Base-by-base conservation (phyloP, 2,329 filamentous ascomycete species). In the Scytalidium sp. region DNA sequence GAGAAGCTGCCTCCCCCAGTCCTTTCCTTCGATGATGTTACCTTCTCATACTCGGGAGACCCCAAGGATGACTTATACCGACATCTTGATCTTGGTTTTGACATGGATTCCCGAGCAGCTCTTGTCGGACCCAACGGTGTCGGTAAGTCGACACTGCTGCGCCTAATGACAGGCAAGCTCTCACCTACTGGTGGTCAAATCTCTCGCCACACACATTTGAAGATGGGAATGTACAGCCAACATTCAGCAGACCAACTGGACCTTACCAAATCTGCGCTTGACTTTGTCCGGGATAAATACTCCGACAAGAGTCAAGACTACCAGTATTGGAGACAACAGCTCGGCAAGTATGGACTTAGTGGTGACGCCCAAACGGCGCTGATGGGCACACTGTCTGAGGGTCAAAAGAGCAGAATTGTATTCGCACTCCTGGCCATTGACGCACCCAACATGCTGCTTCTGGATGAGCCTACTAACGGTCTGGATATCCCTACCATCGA, bases 381-480 rank as follows among this genome's bases (percentile, higher is more conserved):
- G 68, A 99, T 99, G 87, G 95, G 94, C 56, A 99, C 94, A 15
- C 79, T 99, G 60, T 97, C 94, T 55, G 94, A 99, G 69, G 94
- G 94, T 48, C 94, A 99, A 75, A 96, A 96, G 83, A 92, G 86
- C 66, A 88, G 95, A 81, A 97, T 99, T 66, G 94, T 99, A 40
- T 99, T 99, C 69, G 94, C 94, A 39, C 79, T 99, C 61, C 78
- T 99, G 58, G 94, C 94, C 58, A 97, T 99, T 59, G 94, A 99
- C 63, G 77, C 85, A 22, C 94, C 94, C 62, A 99, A 99, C 81
- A 99, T 99, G 94, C 75, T 99, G 62, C 74, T 99, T 61, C 84
- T 99, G 50, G 94, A 99, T 76, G 94, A 99, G 78, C 95, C 94
- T 71, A 99, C 94, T 69, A 99, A 99, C 85, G 94, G 94, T 82